A percentile compares a stretch with the other conserved stretches of the same genome.
phyloP scores from a whole-genome alignment of 352 stramenopile genomes.

The Phytophthora hibernalis region DNA sequence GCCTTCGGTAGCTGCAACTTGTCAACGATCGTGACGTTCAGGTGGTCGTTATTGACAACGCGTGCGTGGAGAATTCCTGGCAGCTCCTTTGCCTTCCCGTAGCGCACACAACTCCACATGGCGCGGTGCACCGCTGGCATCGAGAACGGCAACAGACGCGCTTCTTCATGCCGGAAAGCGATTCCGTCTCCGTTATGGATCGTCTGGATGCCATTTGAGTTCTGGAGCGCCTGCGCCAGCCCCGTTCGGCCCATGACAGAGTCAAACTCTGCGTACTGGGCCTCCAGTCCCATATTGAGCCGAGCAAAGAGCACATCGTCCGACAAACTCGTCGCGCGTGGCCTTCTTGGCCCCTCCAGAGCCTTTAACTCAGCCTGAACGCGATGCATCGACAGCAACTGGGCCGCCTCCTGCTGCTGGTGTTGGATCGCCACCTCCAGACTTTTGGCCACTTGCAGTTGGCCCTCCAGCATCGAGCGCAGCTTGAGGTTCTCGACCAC shows the following conservation, averaged over 20 bases:
- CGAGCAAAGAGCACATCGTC: slow-evolving; percentile 27
- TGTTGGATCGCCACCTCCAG: slow-evolving; percentile 36
- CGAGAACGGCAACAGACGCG: slow-evolving; percentile 36
- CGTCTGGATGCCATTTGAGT: slow-evolving; percentile 17
- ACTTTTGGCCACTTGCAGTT: slow-evolving; percentile 34
- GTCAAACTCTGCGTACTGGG: slow-evolving; percentile 31
- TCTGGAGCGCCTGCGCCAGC: slow-evolving; percentile 10
- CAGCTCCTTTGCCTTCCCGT: slow-evolving; percentile 24
- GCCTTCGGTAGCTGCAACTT: slow-evolving; percentile 33
- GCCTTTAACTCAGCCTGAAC: slow-evolving; percentile 4
- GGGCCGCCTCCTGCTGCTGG: slow-evolving; percentile 25
- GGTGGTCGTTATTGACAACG: slow-evolving; percentile 32
- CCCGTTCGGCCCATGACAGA: slow-evolving; percentile 16
- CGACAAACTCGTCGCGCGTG: slow-evolving; percentile 19
- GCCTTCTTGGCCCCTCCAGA: slow-evolving; percentile 7
- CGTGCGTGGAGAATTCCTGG: slow-evolving; percentile 20
- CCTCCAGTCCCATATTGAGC: slow-evolving; percentile 30
- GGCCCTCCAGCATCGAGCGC: slow-evolving; percentile 37
- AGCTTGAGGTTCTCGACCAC: slow-evolving; percentile 38
- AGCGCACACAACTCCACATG: slow-evolving; percentile 30
- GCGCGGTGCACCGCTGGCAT: slow-evolving; percentile 34
- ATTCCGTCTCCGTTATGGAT: slow-evolving; percentile 13
- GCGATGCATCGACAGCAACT: slow-evolving; percentile 22
- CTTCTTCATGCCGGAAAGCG: slow-evolving; percentile 30
- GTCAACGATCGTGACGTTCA: slow-evolving; percentile 41